Percentiles rank a stretch among this genome's conserved stretches.
phyloP scores from a whole-genome alignment of 345 rosid species.

The Eucalyptus melliodora region DNA sequence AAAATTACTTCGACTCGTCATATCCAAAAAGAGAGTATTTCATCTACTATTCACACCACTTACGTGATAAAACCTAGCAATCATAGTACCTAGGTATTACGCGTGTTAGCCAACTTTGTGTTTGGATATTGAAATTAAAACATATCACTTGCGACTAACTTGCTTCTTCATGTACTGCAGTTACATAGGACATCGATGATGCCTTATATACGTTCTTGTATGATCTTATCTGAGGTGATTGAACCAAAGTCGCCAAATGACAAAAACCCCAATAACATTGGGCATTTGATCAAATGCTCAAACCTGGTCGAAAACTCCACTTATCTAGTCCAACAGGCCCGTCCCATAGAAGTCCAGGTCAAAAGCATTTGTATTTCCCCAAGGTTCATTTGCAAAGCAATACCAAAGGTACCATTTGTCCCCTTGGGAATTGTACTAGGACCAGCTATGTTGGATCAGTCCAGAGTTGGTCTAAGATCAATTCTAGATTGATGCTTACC shows the following conservation, averaged over 20 bases:
- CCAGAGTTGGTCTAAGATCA: no score
- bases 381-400: no score
- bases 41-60: no score
- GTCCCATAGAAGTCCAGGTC: neutral
- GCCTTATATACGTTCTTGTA: neutral
- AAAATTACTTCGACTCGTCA: no score
- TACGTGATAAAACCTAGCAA: neutral
- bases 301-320: neutral
- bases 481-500: no score
- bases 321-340: neutral
- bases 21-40: no score
- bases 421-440: no score
- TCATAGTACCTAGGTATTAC: neutral
- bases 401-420: no score
- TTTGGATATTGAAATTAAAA: neutral
- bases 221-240: neutral
- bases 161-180: neutral
- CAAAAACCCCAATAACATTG: neutral
- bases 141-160: neutral
- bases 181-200: neutral
- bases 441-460: no score
- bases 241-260: neutral
- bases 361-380: no score
- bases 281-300: neutral
- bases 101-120: neutral